These are phyloP conservation scores for Tulasnella sp. DNA, from an alignment of 768 basidiomycete species.

Conservation along the genomic window DNA sequence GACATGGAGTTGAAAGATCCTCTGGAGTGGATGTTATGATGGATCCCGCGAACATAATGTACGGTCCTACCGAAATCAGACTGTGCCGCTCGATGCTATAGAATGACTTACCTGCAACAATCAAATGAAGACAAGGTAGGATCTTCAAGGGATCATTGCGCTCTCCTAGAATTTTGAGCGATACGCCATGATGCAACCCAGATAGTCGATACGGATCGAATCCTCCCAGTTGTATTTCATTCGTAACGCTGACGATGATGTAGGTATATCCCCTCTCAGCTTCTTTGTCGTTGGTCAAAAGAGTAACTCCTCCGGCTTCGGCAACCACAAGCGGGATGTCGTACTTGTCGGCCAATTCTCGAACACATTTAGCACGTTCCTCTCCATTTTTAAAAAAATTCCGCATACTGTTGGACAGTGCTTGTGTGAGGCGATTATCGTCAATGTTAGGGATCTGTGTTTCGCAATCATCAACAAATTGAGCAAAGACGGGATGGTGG, in stretches of 20 bases:
- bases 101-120: neutral
- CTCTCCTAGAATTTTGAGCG: neutral
- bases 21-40: too few species aligned
- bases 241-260: slow-evolving; percentile 20
- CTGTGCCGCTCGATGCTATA: neutral
- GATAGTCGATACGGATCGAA: slow-evolving; percentile 25
- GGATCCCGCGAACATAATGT: slow-evolving; percentile 24
- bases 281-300: slow-evolving; percentile 16
- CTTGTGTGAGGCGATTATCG: slow-evolving; percentile 21
- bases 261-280: slow-evolving; percentile 18
- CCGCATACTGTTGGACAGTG: slow-evolving; percentile 20
- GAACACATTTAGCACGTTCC: slow-evolving; percentile 9
- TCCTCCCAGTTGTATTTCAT: slow-evolving; percentile 15
- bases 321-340: slow-evolving; percentile 12
- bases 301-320: neutral
- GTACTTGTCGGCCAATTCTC: slow-evolving; percentile 14
- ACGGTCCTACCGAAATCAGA: slow-evolving; percentile 25
- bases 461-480: slow-evolving; percentile 23
- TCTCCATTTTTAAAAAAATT: slow-evolving; percentile 19
- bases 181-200: slow-evolving; percentile 18
- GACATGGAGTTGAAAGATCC: too few species aligned
- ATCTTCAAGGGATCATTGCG: too few species aligned
- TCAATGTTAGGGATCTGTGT: slow-evolving; percentile 19
- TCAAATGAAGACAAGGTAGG: neutral
- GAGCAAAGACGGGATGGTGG: slow-evolving; percentile 22